Percentiles rank a stretch among this genome's conserved stretches.
Conservation (phyloP, 805 yeast species). For the Teunomyces lycoperdinae region DNA sequence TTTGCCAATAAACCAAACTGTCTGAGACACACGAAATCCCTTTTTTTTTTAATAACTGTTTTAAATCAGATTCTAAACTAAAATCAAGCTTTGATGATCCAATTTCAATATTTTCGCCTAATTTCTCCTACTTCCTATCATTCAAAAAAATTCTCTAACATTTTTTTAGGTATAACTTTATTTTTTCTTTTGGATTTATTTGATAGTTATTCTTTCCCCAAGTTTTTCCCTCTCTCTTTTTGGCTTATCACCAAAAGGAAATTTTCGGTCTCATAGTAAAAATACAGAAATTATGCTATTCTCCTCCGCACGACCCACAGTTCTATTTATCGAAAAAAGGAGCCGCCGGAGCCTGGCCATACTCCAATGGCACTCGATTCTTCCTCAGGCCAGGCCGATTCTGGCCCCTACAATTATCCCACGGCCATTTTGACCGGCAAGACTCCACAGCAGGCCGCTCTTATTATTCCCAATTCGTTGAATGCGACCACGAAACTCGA, state of each 20-base stretch:
- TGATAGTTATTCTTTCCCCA: no score
- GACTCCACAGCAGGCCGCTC: constrained; percentile 41
- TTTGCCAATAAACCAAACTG: no score
- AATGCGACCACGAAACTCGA: constrained; percentile 27
- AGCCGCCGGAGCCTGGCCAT: constrained; percentile 1
- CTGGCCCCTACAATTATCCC: constrained; percentile 17
- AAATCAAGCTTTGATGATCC: no score
- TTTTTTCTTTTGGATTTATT: no score
- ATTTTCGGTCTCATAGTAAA: no score
- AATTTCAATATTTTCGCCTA: no score
- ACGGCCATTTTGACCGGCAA: constrained; percentile 42
- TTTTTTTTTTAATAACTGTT: no score
- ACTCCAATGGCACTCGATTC: constrained; percentile 3
- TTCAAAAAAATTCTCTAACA: no score
- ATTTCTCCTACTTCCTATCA: no score
- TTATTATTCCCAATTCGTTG: constrained; percentile 35
- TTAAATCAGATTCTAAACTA: no score
- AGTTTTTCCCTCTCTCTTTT: neutral
- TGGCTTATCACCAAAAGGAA: neutral
- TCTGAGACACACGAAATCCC: no score
- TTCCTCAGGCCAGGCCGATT: constrained; percentile 2
- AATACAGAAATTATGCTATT: neutral
- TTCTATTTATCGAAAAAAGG: neutral
- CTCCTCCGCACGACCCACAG: neutral
- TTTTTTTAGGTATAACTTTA: no score